Base-by-base conservation (phyloP, 2,329 filamentous ascomycete species). In the Cordyceps javanica region DNA sequence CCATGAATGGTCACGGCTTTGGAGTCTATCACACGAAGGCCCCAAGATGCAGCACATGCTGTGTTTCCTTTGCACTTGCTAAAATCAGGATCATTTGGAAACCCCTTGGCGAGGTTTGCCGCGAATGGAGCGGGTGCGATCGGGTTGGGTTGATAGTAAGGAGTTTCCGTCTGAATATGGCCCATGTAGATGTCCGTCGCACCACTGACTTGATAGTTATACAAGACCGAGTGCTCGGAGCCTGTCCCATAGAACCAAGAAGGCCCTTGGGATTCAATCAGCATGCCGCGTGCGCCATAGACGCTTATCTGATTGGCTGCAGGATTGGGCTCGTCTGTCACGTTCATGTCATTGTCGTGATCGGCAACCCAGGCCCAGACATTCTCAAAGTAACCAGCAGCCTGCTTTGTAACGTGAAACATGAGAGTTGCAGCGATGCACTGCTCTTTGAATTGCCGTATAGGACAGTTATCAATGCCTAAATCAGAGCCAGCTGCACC, bases 341-440 rank as follows among this genome's bases (percentile, higher is more conserved):
- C 62, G 59, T 4, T 60, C 60, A 62, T 64, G 6, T 68, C 64
- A 0, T 67, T 30, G 63, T 89, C 86, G 69, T 89, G 86, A 65
- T 89, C 86, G 1, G 85, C 81, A 14, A 83, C 81, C 86, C 85
- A 89, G 62, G 83, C 80, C 83, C 85, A 88, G 59, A 75, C 69
- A 61, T 81, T 78, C 61, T 78, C 74, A 32, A 77, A 62, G 59
- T 78, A 78, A 8, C 78, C 81, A 21, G 78, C 81, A 42, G 75
- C 70, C 23, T 69, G 49, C 0, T 63, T 28, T 0, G 77, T 81
- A 7, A 82, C 49, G 60, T 80, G 78, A 2, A 82, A 62, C 36
- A 81, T 61, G 21, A 81, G 60, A 64, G 83, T 86, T 5, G 84
- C 82, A 14, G 81, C 86, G 2, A 80, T 76, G 67, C 86, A 89